Evolutionary conservation across 2,329 filamentous ascomycete species (phyloP), one percentile per base, ranked within the genome.

Genomic region (Cladosporium halotolerans): DNA sequence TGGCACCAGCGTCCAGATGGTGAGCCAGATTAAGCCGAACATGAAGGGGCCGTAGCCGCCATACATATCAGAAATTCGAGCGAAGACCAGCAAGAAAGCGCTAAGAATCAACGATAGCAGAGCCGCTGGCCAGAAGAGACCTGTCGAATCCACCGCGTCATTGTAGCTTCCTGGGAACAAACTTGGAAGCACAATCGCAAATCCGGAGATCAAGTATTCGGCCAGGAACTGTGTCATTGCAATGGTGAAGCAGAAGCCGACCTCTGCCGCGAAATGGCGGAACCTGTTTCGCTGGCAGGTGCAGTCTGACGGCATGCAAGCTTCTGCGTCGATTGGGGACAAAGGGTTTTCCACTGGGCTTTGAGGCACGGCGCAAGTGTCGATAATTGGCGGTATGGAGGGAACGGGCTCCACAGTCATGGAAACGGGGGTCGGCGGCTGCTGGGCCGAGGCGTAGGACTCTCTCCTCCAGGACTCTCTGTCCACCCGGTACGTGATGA

Each of bases 181-280:
- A 8, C 60, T 60, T 5, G 67, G 64, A 0, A 70, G 61, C 19
- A 68, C 63, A 16, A 69, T 61, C 1, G 67, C 65, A 46, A 70
- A 70, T 10, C 68, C 68, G 1, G 65, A 66, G 47, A 70, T 68
- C 55, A 69, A 61, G 57, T 67, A 70, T 34, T 70, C 68, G 28
- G 66, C 64, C 6, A 70, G 58, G 44, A 70, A 64, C 36, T 69
- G 67, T 1, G 67, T 66, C 59, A 68, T 62, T 40, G 63, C 63
- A 38, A 70, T 68, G 28, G 66, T 65, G 60, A 69, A 67, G 55
- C 62, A 63, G 55, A 70, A 70, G 28, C 64, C 63, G 6, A 66
- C 50, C 50, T 70, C 68, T 32, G 59, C 59, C 14, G 58, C 55
- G n/a, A 61, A 55, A 31, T 62, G 62, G 14, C 66, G 63, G 54